phyloP scores from a whole-genome alignment of 345 rosid genomes.

The Populus simonii region DNA sequence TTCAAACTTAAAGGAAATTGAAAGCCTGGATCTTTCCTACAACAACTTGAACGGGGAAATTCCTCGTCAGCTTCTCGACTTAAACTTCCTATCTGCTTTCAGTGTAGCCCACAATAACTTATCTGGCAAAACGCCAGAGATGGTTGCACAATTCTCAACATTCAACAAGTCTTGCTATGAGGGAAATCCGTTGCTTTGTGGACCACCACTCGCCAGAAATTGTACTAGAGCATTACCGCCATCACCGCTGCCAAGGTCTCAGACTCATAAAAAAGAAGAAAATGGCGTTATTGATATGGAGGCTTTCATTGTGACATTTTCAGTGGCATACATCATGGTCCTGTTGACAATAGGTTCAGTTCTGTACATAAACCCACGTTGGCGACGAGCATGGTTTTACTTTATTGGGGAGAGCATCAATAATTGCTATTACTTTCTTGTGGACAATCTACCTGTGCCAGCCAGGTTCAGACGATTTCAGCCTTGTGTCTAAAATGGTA shows the following conservation, averaged over 20 bases:
- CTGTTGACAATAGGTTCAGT: neutral
- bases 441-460: conserved; percentile 2
- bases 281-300: conserved; percentile 6
- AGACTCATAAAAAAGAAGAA: neutral
- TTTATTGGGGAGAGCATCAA: neutral
- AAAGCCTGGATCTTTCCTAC: conserved; percentile 28
- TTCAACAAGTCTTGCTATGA: conserved; percentile 16
- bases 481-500: too few relatives aligned
- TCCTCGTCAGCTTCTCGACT: neutral
- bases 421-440: neutral
- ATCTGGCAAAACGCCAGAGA: conserved; percentile 20
- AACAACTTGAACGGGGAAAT: conserved; percentile 6
- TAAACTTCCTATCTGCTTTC: conserved; percentile 7
- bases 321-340: neutral
- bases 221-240: neutral
- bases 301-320: neutral
- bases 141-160: conserved; percentile 18
- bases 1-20: neutral
- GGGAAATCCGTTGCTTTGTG: conserved; percentile 28
- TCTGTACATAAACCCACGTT: conserved; percentile 3
- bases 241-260: neutral
- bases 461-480: neutral
- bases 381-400: conserved; percentile 16
- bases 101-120: conserved; percentile 40
- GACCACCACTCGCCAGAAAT: conserved; percentile 14